Evolutionary conservation across 2,329 filamentous ascomycete genomes (phyloP), one percentile per base, ranked within the genome.

Genomic region (Chalara sp.): DNA sequence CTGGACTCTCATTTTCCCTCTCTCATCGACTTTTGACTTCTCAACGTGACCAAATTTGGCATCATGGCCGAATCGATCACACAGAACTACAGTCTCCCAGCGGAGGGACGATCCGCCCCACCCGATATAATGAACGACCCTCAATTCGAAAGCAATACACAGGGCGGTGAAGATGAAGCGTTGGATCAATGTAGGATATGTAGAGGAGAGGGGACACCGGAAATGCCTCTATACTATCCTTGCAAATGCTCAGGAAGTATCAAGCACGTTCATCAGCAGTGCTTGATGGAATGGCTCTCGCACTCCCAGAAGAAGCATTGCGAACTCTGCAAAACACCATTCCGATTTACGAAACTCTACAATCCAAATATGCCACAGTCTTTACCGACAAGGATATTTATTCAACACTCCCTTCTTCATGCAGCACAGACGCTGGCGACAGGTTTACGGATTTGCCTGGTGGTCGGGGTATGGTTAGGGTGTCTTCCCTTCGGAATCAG

Each of bases 281-380:
- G 93, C 68, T 73, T 99, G 70, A 96, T 99, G 86, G 91, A 97
- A 70, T 99, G 93, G 93, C 77, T 99, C 28, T 92, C 90, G 46
- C 95, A 99, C 69, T 97, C 93, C 1, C 91, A 99, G 68, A 99
- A 99, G 80, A 97, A 97, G 70, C 88, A 99, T 74, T 99, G 95
- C 76, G 93, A 99, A 73, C 83, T 99, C 35, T 99, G 93, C 82
- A 99, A 99, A 74, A 99, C 93, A 2, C 85, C 91, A 0, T 99
- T 97, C 66, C 87, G 90, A 54, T 99, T 99, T 74, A 99, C 93
- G 48, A 99, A 99, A 70, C 80, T 99, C 39, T 99, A 99, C 72
- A 84, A 91, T 55, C 89, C 90, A 4, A 81, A 91, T 64, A 99
- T 99, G 93, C 95, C 93, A 1, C 80, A 81, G 56, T 82, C 80